phyloP scores from a whole-genome alignment of 2,329 filamentous ascomycete genomes.

The Erysiphe pulchra region DNA sequence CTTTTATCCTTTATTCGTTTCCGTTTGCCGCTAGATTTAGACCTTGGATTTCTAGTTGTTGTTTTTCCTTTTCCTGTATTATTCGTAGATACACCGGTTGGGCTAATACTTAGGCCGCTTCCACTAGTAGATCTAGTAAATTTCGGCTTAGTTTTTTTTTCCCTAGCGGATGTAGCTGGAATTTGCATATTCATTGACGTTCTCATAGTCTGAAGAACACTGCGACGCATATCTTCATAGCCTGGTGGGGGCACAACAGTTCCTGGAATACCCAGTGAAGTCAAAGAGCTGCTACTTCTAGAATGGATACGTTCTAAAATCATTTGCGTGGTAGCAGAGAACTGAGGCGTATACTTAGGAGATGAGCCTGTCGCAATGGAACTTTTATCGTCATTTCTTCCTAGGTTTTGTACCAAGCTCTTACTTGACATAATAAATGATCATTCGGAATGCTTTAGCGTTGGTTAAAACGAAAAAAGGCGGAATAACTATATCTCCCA shows the following conservation, averaged over 20 bases:
- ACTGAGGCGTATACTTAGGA: constrained; percentile 13
- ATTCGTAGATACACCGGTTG: constrained; percentile 7
- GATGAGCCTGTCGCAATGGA: constrained; percentile 7
- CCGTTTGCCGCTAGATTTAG: constrained; percentile 9
- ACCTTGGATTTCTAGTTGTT: constrained; percentile 2
- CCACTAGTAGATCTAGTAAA: constrained; percentile 3
- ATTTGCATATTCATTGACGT: constrained; percentile 14
- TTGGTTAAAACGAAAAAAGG: neutral
- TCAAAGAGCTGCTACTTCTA: constrained; percentile 7
- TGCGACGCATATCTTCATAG: constrained; percentile 14
- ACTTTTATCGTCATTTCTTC: constrained; percentile 4
- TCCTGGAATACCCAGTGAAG: constrained; percentile 10
- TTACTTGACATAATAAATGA: neutral
- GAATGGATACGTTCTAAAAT: constrained; percentile 14
- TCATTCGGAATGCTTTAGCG: neutral
- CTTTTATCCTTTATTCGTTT: constrained; percentile 11
- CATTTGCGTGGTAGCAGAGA: constrained; percentile 15
- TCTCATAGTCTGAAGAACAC: constrained; percentile 14
- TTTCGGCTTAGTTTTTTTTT: constrained; percentile 2
- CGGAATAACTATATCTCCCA: too few relatives aligned
- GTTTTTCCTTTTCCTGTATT: constrained; percentile 4
- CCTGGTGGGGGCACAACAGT: constrained; percentile 8
- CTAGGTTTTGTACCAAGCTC: constrained; percentile 1
- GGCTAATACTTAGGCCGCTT: constrained; percentile 4
- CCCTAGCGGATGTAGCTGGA: constrained; percentile 7